Base-by-base conservation (phyloP, 176 grass and related monocot genomes). In the Oryza coarctata region DNA sequence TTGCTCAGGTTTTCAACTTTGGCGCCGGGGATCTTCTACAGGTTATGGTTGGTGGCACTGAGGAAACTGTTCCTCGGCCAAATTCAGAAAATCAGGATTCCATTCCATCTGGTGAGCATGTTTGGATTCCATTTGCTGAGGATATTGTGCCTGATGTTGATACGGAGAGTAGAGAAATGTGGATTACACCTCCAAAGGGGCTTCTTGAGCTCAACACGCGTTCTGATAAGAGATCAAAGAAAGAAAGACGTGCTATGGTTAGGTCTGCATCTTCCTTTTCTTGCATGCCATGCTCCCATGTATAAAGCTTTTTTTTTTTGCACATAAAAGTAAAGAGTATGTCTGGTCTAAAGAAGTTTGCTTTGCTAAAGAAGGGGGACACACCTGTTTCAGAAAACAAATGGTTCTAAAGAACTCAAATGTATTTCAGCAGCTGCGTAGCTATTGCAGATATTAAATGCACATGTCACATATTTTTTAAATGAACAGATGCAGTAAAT, bases 161-260 rank as follows among this genome's bases (percentile, higher is more conserved):
- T 84, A 77, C 83, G 79, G 93, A 88, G 65, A 91, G 67, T 65
- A 82, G 85, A 77, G 85, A 99, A 89, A 99, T 98, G 86, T 60
- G 28, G 87, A 95, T 99, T 84, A 94, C 93, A 82, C 96, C 96
- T 61, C 96, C 96, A 74, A 95, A 95, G 79, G 96, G 96, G 10
- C 85, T 99, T 60, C 85, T 99, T 47, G 96, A 95, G 80, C 79
- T 99, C 58, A 99, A 99, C 77, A 79, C 76, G 72, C 92, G 93
- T 80, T 75, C 92, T 79, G 87, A 84, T 71, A 76, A 78, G 63
- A 89, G 83, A 81, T 85, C 96, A 18, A 95, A 93, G 80, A 99
- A 99, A 93, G 91, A 99, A 93, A 91, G 87, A 62, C 89, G 89
- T 65, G 79, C 45, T 68, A 93, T 95, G 96, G 93, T 99, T 99